phyloP scores from a whole-genome alignment of 331 rosid genomes.

The Saraca asoca region DNA sequence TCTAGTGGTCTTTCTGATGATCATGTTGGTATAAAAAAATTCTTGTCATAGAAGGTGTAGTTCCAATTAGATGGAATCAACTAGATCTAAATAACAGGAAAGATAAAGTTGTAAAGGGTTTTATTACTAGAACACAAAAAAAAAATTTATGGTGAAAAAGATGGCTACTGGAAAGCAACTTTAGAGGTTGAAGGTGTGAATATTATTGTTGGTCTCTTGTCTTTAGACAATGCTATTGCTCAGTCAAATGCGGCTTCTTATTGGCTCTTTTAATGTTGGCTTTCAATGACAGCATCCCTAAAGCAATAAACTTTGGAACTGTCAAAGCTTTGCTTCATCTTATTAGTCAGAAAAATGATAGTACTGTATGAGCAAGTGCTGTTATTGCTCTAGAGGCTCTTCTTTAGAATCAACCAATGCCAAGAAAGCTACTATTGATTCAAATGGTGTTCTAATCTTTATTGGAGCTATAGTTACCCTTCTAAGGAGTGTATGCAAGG shows the following conservation, averaged over 20 bases:
- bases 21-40: slow-evolving; percentile 90
- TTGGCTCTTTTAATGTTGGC: slow-evolving; percentile 91
- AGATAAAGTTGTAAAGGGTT: too few relatives aligned
- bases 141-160: too few relatives aligned
- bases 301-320: slow-evolving; percentile 89
- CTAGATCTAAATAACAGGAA: slow-evolving; percentile 69
- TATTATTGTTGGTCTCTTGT: too few relatives aligned
- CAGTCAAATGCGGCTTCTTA: too few relatives aligned
- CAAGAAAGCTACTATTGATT: slow-evolving; percentile 70
- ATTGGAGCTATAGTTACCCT: slow-evolving; percentile 97
- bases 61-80: slow-evolving; percentile 89
- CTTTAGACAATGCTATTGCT: too few relatives aligned
- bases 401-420: slow-evolving; percentile 75
- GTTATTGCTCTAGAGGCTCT: slow-evolving; percentile 93
- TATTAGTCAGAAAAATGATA: slow-evolving; percentile 71
- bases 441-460: slow-evolving; percentile 74
- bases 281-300: slow-evolving; percentile 88
- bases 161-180: too few relatives aligned
- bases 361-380: slow-evolving; percentile 95
- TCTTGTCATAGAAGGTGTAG: slow-evolving; percentile 93
- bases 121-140: too few relatives aligned
- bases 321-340: slow-evolving; percentile 82
- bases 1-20: slow-evolving; percentile 84
- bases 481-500: too few relatives aligned
- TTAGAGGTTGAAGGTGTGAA: too few relatives aligned